Conservation (phyloP, 2,329 filamentous ascomycete genomes). For the Neofusicoccum laricinum region DNA sequence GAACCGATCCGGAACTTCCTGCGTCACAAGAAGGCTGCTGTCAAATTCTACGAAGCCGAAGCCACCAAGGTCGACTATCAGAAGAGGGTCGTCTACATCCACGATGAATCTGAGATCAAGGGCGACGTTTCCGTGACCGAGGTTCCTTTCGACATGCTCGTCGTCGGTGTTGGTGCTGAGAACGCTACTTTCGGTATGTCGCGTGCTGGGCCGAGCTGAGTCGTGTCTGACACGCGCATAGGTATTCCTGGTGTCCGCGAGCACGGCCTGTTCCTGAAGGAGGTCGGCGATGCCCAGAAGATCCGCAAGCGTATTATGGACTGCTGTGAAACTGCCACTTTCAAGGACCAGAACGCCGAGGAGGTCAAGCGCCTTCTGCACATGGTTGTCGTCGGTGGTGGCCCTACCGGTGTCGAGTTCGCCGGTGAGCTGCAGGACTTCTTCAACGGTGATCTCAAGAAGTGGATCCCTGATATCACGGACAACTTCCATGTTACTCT, state of each 20-base stretch:
- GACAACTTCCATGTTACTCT: constrained; percentile 96
- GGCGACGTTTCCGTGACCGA: constrained; percentile 78
- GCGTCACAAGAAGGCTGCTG: constrained; percentile 86
- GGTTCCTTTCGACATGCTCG: constrained; percentile 96
- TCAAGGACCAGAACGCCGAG: constrained; percentile 88
- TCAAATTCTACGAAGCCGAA: constrained; percentile 98
- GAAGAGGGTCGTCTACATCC: constrained; percentile 82
- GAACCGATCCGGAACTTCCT: constrained; percentile 96
- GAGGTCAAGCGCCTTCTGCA: constrained; percentile 93
- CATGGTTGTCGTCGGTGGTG: constrained; percentile 87
- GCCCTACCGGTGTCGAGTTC: constrained; percentile 96
- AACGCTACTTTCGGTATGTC: constrained; percentile 88
- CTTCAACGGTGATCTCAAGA: constrained; percentile 96
- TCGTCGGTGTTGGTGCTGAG: constrained; percentile 94
- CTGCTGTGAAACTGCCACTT: constrained; percentile 95
- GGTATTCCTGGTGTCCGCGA: constrained; percentile 90
- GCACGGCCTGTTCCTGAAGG: constrained; percentile 97
- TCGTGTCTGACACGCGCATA: constrained; percentile 25
- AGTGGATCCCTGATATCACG: constrained; percentile 94
- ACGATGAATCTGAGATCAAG: constrained; percentile 90
- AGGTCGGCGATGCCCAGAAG: constrained; percentile 91
- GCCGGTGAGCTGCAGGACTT: constrained; percentile 98
- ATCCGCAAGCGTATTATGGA: constrained; percentile 99
- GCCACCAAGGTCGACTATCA: constrained; percentile 93
- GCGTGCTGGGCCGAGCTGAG: not conserved